These are phyloP conservation scores for Parafenestella ontariensis DNA, from an alignment of 2,329 filamentous ascomycete species.

Conservation along the genomic window DNA sequence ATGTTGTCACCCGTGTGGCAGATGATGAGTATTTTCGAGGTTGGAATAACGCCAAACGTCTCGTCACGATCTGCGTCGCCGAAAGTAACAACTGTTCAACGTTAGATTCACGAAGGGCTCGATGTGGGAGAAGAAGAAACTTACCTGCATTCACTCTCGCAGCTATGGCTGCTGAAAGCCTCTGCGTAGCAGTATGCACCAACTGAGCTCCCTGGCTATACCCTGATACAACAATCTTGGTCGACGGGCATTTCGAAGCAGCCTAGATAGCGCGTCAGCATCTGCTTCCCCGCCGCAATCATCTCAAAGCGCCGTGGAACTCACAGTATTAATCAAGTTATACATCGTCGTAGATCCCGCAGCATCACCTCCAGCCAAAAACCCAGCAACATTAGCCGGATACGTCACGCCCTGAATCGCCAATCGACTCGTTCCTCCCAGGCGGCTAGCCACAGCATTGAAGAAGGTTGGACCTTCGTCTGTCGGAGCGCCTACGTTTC, in stretches of 20 bases:
- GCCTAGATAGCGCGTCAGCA: conserved; percentile 16
- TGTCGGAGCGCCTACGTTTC: conserved; percentile 58
- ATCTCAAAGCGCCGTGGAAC: conserved; percentile 16
- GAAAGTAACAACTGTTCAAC: conserved; percentile 41
- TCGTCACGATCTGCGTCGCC: conserved; percentile 47
- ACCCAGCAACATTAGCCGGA: conserved; percentile 53
- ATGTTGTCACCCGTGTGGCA: conserved; percentile 48
- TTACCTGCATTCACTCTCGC: conserved; percentile 31
- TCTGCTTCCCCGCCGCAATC: background rate
- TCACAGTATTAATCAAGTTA: conserved; percentile 41
- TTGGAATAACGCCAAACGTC: conserved; percentile 35
- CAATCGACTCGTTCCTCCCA: conserved; percentile 53
- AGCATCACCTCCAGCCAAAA: conserved; percentile 56
- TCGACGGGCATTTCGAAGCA: conserved; percentile 31
- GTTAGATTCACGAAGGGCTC: background rate
- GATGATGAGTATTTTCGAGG: conserved; percentile 43
- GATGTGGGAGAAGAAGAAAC: background rate
- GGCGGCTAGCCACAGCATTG: conserved; percentile 49
- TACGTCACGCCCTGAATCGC: conserved; percentile 65
- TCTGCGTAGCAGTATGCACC: conserved; percentile 55
- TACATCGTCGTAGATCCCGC: conserved; percentile 55
- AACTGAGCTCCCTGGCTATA: conserved; percentile 51
- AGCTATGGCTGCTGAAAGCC: conserved; percentile 28
- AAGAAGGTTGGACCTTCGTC: conserved; percentile 59
- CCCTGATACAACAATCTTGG: conserved; percentile 39